Conservation (phyloP, 768 basidiomycete genomes). For the Pulveroboletus sp. region DNA sequence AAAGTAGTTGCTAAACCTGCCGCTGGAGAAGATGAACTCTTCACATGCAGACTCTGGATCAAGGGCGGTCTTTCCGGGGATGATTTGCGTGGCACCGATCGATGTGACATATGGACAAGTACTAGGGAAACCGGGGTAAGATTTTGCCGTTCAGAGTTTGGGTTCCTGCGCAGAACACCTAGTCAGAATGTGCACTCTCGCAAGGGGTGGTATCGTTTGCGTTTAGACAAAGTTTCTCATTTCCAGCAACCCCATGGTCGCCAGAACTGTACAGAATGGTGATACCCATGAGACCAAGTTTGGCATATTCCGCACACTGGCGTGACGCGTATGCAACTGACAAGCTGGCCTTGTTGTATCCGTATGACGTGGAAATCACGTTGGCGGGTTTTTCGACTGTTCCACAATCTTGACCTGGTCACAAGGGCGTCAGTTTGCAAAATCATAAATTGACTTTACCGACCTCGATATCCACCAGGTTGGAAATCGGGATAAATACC, state of each 20-base stretch:
- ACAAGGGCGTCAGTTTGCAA: neutral
- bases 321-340: slow-evolving; percentile 35
- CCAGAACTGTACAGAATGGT: slow-evolving; percentile 44
- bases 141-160: slow-evolving; percentile 47
- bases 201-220: slow-evolving; percentile 30
- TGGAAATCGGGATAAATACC: slow-evolving; percentile 41
- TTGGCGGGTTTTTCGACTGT: slow-evolving; percentile 36
- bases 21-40: slow-evolving; percentile 46
- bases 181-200: neutral
- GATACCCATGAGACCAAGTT: slow-evolving; percentile 48
- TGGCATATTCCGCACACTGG: slow-evolving; percentile 49
- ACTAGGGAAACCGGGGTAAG: slow-evolving; percentile 52
- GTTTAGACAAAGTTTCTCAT: slow-evolving; percentile 36
- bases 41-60: slow-evolving; percentile 48
- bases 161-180: slow-evolving; percentile 8
- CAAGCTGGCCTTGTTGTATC: slow-evolving; percentile 36
- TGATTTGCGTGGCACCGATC: slow-evolving; percentile 61
- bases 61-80: slow-evolving; percentile 39
- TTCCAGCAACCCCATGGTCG: slow-evolving; percentile 41
- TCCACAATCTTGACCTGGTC: slow-evolving; percentile 37
- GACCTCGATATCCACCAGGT: slow-evolving; percentile 39
- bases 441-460: neutral
- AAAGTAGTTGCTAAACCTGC: slow-evolving; percentile 58
- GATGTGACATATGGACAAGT: slow-evolving; percentile 65
- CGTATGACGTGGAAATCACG: slow-evolving; percentile 43